phyloP scores from a whole-genome alignment of 495 filamentous ascomycete genomes.

The Lichenothelia convexa region DNA sequence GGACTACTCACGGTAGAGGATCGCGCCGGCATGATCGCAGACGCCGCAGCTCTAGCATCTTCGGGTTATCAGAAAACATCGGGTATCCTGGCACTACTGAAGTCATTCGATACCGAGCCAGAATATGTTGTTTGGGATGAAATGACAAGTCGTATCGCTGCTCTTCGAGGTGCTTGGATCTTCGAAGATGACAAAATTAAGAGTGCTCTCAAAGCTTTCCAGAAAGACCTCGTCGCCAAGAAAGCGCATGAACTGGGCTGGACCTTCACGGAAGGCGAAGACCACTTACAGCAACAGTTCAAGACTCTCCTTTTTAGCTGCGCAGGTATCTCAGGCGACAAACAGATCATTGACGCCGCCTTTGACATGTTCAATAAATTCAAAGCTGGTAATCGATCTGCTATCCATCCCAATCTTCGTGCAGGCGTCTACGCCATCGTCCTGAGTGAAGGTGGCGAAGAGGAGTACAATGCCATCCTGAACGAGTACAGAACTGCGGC shows the following conservation, averaged over 20 bases:
- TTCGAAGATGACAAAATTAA: conserved; percentile 62
- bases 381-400: conserved; percentile 43
- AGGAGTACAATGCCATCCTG: conserved; percentile 63
- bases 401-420: conserved; percentile 57
- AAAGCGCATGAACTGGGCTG: conserved; percentile 79
- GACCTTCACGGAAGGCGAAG: conserved; percentile 66
- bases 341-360: conserved; percentile 39
- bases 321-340: conserved; percentile 47
- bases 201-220: conserved; percentile 65
- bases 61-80: conserved; percentile 91
- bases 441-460: conserved; percentile 51
- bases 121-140: conserved; percentile 94
- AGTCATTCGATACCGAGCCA: conserved; percentile 63
- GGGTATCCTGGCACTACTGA: conserved; percentile 65
- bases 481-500: conserved; percentile 70
- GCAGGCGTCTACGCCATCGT: conserved; percentile 53
- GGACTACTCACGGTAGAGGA: conserved; percentile 84
- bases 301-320: conserved; percentile 50
- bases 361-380: conserved; percentile 60
- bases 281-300: conserved; percentile 78
- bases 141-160: conserved; percentile 55
- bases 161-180: conserved; percentile 66
- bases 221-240: conserved; percentile 49
- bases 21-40: conserved; percentile 87
- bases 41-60: conserved; percentile 75